Evolutionary conservation across 306 rosid genomes (phyloP).

Genomic region (Astragalus membranaceus): DNA sequence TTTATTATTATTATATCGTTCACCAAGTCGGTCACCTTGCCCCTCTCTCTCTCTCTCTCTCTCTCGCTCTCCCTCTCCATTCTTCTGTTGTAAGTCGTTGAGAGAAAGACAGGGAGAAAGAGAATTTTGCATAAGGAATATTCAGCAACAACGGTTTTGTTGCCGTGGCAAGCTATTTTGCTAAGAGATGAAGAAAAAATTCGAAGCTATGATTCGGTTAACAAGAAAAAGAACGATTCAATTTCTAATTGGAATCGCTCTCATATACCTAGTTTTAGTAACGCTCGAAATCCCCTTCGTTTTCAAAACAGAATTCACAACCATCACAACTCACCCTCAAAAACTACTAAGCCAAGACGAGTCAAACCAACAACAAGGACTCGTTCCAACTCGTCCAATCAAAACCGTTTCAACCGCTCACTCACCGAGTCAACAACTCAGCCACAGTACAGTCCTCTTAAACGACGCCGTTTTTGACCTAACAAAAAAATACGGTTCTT

Average conservation of each 20-base stretch:
- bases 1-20: too few relatives aligned
- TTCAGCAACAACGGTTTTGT: background rate
- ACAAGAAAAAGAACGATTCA: conserved; percentile 66
- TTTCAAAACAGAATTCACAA: conserved; percentile 40
- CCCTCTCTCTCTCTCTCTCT: background rate
- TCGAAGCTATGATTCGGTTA: conserved; percentile 29
- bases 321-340: conserved; percentile 27
- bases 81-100: too few relatives aligned
- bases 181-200: conserved; percentile 56
- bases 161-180: background rate
- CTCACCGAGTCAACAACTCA: conserved; percentile 39
- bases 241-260: conserved; percentile 38
- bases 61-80: too few relatives aligned
- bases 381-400: conserved; percentile 60
- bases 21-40: background rate
- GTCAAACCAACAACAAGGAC: conserved; percentile 29
- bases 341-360: conserved; percentile 44
- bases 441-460: conserved; percentile 24
- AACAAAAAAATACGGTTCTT: conserved; percentile 18
- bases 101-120: background rate
- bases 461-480: conserved; percentile 32
- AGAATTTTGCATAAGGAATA: background rate
- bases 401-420: conserved; percentile 40
- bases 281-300: conserved; percentile 64
- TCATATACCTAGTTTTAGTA: conserved; percentile 51